phyloP scores from a whole-genome alignment of 768 basidiomycete genomes.

The Mycena rosella region DNA sequence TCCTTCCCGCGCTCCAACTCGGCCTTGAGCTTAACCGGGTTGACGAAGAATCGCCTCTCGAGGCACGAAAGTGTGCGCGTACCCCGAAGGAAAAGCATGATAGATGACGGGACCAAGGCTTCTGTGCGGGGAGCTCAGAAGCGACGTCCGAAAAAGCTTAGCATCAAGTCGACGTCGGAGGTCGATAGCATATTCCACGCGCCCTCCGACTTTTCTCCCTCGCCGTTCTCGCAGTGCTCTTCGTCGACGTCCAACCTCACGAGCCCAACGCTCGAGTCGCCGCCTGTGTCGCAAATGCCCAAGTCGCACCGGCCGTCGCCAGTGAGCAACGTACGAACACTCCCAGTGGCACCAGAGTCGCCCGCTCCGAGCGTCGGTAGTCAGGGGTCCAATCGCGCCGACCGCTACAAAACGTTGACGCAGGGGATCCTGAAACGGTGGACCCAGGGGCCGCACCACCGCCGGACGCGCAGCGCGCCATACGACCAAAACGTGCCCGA shows the following conservation, averaged over 20 bases:
- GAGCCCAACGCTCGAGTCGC: slow-evolving; percentile 35
- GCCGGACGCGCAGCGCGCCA: slow-evolving; percentile 36
- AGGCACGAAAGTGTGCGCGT: slow-evolving; percentile 80
- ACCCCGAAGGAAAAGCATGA: slow-evolving; percentile 66
- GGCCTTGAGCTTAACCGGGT: slow-evolving; percentile 69
- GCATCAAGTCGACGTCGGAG: slow-evolving; percentile 49
- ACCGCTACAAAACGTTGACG: slow-evolving; percentile 29
- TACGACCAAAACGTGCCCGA: slow-evolving; percentile 32
- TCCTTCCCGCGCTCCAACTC: slow-evolving; percentile 69
- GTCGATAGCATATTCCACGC: slow-evolving; percentile 40
- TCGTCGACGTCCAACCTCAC: slow-evolving; percentile 43
- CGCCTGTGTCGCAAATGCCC: slow-evolving; percentile 32
- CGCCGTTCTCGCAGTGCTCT: slow-evolving; percentile 56
- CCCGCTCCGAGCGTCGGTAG: slow-evolving; percentile 15
- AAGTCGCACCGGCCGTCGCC: slow-evolving; percentile 29
- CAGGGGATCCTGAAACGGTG: slow-evolving; percentile 32
- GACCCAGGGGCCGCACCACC: slow-evolving; percentile 35
- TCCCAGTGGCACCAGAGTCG: slow-evolving; percentile 2
- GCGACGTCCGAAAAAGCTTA: slow-evolving; percentile 51
- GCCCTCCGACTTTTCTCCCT: slow-evolving; percentile 44
- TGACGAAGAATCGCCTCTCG: slow-evolving; percentile 72
- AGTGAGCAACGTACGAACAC: not conserved
- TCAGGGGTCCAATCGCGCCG: slow-evolving; percentile 15
- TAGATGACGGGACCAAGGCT: slow-evolving; percentile 50
- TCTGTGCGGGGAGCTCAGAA: slow-evolving; percentile 34